Base-by-base conservation (phyloP, 148 eudicot species). In the Fallopia convolvulus region DNA sequence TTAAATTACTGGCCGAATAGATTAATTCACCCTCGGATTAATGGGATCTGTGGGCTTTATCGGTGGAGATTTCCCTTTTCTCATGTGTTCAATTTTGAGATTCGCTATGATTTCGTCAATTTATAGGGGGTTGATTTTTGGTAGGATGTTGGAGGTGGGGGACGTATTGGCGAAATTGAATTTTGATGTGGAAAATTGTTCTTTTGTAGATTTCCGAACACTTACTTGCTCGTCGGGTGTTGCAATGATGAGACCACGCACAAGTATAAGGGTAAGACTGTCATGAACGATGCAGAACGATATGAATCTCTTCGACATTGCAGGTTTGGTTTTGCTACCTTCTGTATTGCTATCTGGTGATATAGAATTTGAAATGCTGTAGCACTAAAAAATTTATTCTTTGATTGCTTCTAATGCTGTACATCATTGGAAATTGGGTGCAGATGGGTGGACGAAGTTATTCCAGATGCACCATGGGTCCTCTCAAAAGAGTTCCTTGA, bases 391-490 rank as follows among this genome's bases (percentile, higher is more conserved):
- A 33, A 3, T 33, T 36, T 13, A 2, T 39, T 68, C 10, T 3
- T 2, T 15, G 8, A 6, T 36, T 68, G 20, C 44, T 68, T 72
- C 42, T 20, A 73, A 73, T 21, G 17, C 30, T 56, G 40, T 70
- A 46, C 9, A 77, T 17, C 21, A 13, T 65, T 50, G 26, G 61
- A 47, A 17, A 13, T 65, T 50, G 36, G 61, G 53, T 83, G 73
- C 90, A 90, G 94, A 82, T 90, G 94, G 88, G 94, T 90, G 39
- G 94, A 90, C 81, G 94, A 88, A 83, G 94, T 90, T 81, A 87
- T 90, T 82, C 94, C 92, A 8, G 92, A 89, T 85, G 94, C 94
- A 52, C 94, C 94, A 13, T 90, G 94, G 94, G 92, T 90, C 55
- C 74, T 88, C 70, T 82, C 63, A 2, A 87, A 77, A 70, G 94